Base-by-base conservation (phyloP, 345 rosid genomes). In the Eutrema heterophyllum region DNA sequence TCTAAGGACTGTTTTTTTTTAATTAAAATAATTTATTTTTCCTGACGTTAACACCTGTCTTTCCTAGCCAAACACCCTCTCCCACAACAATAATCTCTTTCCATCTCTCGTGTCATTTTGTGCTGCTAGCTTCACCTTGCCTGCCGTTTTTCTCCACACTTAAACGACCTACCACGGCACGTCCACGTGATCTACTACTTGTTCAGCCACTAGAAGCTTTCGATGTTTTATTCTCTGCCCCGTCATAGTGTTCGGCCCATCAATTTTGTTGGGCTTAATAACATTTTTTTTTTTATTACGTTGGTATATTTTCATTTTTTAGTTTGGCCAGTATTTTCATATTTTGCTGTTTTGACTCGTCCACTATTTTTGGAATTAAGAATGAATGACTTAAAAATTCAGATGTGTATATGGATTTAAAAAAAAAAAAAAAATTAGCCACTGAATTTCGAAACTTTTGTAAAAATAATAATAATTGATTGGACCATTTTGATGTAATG, bases 11-110 rank as follows among this genome's bases (percentile, higher is more conserved):
- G 45, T 59, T 60, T 29, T 41, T 29, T 41, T 49, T 1, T 44
- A 11, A 52, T 73, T 27, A 36, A 45, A 21, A 26, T 53, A 24
- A 36, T 72, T 63, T 44, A 4, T 32, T 18, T 43, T 64, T 73
- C 7, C 49, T 58, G 44, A 69, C 15, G 51, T 21, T 49, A 73
- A 74, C 78, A 74, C 40, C 67, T 69, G 64, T 76, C 64, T 18
- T 33, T 58, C 51, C 39, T 16, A 46, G 32, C 26, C 59, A 48
- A n/a, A 55, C 29, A 45, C 50, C 40, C 24, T 26, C 43, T 38
- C 8, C 6, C 10, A 51, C 32, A 13, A 21, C 50, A 27, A 39
- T 39, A 1, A 13, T 38, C 5, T 18, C 16, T 14, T 4, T 32
- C 7, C 12, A 36, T 29, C 39, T 43, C 7, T 61, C 69, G 51